Conservation (phyloP, 2,329 filamentous ascomycete genomes). For the Ceratocystis papillata region DNA sequence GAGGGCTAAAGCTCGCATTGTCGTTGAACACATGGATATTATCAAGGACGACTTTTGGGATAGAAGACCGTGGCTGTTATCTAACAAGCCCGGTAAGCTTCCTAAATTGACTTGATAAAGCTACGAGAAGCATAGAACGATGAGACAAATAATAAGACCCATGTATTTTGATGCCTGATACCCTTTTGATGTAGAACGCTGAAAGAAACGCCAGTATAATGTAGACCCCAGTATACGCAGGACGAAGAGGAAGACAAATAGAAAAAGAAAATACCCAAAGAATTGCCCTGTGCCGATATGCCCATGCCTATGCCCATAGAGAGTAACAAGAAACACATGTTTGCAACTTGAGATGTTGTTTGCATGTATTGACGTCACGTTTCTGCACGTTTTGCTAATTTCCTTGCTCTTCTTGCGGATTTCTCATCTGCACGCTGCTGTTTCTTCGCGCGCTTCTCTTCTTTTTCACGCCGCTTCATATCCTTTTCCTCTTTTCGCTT, state of each 20-base stretch:
- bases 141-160: background rate
- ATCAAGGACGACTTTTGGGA: conserved; percentile 96
- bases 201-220: conserved; percentile 5
- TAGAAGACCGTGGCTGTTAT: conserved; percentile 70
- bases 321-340: conserved; percentile 10
- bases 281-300: background rate
- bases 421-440: conserved; percentile 27
- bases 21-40: conserved; percentile 80
- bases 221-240: conserved; percentile 6
- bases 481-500: conserved; percentile 29
- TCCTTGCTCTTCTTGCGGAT: conserved; percentile 27
- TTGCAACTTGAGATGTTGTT: background rate
- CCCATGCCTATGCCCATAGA: conserved; percentile 24
- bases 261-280: conserved; percentile 26
- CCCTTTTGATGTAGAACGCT: background rate
- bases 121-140: background rate
- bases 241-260: conserved; percentile 25
- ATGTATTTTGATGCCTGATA: background rate
- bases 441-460: conserved; percentile 34
- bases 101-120: conserved; percentile 38
- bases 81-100: conserved; percentile 59
- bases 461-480: conserved; percentile 34
- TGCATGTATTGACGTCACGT: conserved; percentile 24
- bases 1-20: conserved; percentile 66
- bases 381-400: conserved; percentile 27